These are phyloP conservation scores for Cercospora brassicicola DNA, from an alignment of 2,329 filamentous ascomycete species.

Conservation along the genomic window DNA sequence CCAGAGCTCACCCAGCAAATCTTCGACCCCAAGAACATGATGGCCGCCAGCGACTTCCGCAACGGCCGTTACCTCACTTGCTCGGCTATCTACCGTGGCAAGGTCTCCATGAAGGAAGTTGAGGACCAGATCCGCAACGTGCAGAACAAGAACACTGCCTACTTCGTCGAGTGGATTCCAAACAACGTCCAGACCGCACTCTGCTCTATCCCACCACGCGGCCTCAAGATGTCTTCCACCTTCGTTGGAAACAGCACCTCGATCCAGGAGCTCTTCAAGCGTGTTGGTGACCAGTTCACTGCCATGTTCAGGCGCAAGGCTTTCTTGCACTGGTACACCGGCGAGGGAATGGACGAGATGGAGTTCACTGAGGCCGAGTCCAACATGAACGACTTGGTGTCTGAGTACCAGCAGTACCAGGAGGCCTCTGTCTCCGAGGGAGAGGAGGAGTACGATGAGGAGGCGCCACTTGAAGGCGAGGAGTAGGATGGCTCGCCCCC, in stretches of 20 bases:
- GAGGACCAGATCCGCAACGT: conserved; percentile 99
- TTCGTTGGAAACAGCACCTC: conserved; percentile 99
- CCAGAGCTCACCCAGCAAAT: conserved; percentile 99
- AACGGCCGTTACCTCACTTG: conserved; percentile 99
- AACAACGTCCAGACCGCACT: conserved; percentile 99
- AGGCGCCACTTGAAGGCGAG: conserved; percentile 70
- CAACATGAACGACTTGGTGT: conserved; percentile 99
- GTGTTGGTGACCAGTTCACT: conserved; percentile 98
- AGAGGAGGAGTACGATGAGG: conserved; percentile 93
- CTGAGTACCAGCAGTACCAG: conserved; percentile 99
- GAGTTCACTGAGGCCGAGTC: conserved; percentile 99
- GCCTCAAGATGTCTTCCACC: conserved; percentile 98
- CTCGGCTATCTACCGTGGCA: conserved; percentile 99
- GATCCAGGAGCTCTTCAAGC: conserved; percentile 99
- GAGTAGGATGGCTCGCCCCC: conserved; percentile 54
- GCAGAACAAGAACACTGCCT: conserved; percentile 98
- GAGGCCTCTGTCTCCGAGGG: conserved; percentile 96
- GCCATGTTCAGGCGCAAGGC: conserved; percentile 99
- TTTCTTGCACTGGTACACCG: conserved; percentile 99
- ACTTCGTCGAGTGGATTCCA: conserved; percentile 99
- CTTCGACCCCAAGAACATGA: conserved; percentile 99
- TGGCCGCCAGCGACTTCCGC: conserved; percentile 99
- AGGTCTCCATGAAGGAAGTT: conserved; percentile 99
- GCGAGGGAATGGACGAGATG: conserved; percentile 99
- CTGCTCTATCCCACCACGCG: conserved; percentile 96